Evolutionary conservation across 176 grass and related monocot species (phyloP).

Genomic region (Oryza punctata): DNA sequence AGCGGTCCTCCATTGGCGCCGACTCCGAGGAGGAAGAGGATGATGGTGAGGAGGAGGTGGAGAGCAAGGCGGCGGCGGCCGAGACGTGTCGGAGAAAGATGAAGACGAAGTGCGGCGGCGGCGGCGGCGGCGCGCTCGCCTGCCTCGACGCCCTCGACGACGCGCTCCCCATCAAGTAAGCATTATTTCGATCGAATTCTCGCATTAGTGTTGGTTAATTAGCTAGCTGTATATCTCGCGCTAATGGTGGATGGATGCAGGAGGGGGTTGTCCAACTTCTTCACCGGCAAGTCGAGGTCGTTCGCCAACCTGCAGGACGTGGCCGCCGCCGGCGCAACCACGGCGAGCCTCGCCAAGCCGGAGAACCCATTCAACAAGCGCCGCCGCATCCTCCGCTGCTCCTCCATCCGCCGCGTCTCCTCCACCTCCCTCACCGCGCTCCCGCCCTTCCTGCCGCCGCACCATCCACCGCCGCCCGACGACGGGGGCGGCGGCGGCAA

Average conservation of each 20-base stretch:
- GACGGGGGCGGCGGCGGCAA: background rate
- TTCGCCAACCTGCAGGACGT: slow-evolving; percentile 83
- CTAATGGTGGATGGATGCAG: slow-evolving; percentile 31
- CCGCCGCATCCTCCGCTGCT: slow-evolving; percentile 62
- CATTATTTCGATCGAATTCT: background rate
- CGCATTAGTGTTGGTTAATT: background rate
- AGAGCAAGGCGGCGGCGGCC: slow-evolving; percentile 15
- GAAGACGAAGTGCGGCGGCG: background rate
- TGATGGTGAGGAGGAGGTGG: slow-evolving; percentile 42
- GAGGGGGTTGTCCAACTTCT: slow-evolving; percentile 90
- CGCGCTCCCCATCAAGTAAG: slow-evolving; percentile 71
- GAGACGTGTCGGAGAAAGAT: background rate
- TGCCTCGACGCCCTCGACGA: slow-evolving; percentile 70
- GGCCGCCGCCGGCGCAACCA: slow-evolving; percentile 18
- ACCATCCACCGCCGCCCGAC: background rate
- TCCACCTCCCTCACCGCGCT: slow-evolving; percentile 57
- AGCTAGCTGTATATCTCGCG: background rate
- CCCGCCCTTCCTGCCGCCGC: slow-evolving; percentile 53
- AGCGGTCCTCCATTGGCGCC: slow-evolving; percentile 46
- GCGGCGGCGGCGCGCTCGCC: slow-evolving; percentile 16
- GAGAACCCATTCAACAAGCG: slow-evolving; percentile 99
- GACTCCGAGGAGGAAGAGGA: slow-evolving; percentile 36
- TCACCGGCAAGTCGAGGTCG: slow-evolving; percentile 95
- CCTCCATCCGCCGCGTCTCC: slow-evolving; percentile 63
- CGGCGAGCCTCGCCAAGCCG: slow-evolving; percentile 64